Percentiles rank a stretch among this genome's conserved stretches.
phyloP scores from a whole-genome alignment of 495 filamentous ascomycete species.

The Oleoguttula mirabilis region DNA sequence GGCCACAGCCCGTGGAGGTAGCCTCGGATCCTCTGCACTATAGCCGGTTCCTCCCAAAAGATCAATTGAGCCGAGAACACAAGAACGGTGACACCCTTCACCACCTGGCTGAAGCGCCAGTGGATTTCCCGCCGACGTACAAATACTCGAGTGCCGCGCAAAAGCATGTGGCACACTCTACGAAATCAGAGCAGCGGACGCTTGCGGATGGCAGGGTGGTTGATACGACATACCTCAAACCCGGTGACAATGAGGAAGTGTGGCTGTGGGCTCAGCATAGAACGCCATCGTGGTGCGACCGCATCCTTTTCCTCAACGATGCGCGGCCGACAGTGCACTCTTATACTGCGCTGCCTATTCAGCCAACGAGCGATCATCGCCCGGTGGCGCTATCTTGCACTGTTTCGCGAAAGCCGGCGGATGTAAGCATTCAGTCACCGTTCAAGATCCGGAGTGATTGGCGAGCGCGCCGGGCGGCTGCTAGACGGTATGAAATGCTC shows the following conservation, averaged over 20 bases:
- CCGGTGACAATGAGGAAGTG: conserved; percentile 24
- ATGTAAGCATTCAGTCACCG: conserved; percentile 33
- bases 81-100: conserved; percentile 55
- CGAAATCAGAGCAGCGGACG: conserved; percentile 11
- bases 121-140: conserved; percentile 85
- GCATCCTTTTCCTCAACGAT: conserved; percentile 57
- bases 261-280: conserved; percentile 71
- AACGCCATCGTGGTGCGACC: conserved; percentile 91
- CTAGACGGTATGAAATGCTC: conserved; percentile 44
- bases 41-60: conserved; percentile 51
- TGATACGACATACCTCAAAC: conserved; percentile 23
- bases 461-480: conserved; percentile 36
- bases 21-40: conserved; percentile 40
- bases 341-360: conserved; percentile 64
- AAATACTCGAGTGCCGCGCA: conserved; percentile 45
- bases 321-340: conserved; percentile 31
- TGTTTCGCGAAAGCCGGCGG: conserved; percentile 39
- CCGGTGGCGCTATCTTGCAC: conserved; percentile 57
- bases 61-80: conserved; percentile 67
- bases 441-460: conserved; percentile 45
- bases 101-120: conserved; percentile 57
- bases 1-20: conserved; percentile 46
- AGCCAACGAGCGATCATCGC: conserved; percentile 72
- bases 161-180: conserved; percentile 26
- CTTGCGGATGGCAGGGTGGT: conserved; percentile 5